Conservation (phyloP, 2,329 filamentous ascomycete genomes). For the Exophiala dermatitidis region DNA sequence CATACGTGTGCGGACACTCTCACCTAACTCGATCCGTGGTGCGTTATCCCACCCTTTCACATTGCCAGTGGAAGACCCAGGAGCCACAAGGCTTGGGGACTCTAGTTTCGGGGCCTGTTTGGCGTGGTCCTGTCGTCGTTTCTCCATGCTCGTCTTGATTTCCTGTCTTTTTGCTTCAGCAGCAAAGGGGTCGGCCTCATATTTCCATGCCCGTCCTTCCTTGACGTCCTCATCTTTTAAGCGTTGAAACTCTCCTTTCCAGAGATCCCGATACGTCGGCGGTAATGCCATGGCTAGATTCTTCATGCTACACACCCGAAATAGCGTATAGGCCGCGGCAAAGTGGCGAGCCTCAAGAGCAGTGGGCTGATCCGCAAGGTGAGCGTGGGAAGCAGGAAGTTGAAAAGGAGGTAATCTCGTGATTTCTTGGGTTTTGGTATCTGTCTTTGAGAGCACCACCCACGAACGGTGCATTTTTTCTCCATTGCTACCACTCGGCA, state of each 20-base stretch:
- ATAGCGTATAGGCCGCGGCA: constrained; percentile 83
- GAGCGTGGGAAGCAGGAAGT: constrained; percentile 66
- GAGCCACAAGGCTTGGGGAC: constrained; percentile 31
- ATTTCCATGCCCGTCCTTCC: constrained; percentile 76
- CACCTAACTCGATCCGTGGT: constrained; percentile 89
- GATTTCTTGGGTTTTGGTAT: constrained; percentile 75
- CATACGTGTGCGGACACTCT: constrained; percentile 67
- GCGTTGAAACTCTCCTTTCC: constrained; percentile 78
- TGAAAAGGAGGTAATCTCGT: constrained; percentile 73
- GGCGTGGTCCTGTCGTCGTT: constrained; percentile 64
- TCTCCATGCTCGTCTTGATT: constrained; percentile 69
- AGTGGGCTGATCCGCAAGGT: constrained; percentile 67
- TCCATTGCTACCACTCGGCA: constrained; percentile 36
- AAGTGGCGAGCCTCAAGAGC: constrained; percentile 89
- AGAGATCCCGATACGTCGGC: constrained; percentile 78
- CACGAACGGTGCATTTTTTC: constrained; percentile 62
- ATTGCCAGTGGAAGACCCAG: constrained; percentile 39
- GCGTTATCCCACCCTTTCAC: constrained; percentile 70
- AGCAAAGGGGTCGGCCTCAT: constrained; percentile 89
- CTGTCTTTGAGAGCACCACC: constrained; percentile 65
- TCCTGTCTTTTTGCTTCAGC: constrained; percentile 66
- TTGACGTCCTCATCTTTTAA: constrained; percentile 75
- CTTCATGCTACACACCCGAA: constrained; percentile 87
- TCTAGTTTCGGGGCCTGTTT: constrained; percentile 51
- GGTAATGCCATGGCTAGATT: constrained; percentile 93